Conservation (phyloP, 1,284 basidiomycete genomes). For the Leccinum idahoense region DNA sequence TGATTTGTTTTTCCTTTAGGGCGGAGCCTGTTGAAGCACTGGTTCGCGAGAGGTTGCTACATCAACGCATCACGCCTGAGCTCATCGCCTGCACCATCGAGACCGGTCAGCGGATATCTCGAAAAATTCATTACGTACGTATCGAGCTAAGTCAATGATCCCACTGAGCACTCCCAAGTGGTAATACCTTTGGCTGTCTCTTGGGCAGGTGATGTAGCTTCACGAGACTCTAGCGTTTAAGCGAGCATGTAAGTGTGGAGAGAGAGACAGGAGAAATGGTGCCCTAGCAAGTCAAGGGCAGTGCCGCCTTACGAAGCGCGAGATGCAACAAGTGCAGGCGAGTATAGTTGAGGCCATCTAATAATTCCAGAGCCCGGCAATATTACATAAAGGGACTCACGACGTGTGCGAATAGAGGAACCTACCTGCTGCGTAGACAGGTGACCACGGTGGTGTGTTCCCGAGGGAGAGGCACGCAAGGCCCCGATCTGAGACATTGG, state of each 20-base stretch:
- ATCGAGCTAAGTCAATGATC: too few relatives aligned
- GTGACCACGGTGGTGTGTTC: too few relatives aligned
- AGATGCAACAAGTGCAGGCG: constrained; percentile 33
- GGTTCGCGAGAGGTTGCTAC: too few relatives aligned
- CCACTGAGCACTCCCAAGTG: too few relatives aligned
- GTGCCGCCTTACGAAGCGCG: constrained; percentile 29
- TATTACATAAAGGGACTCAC: not conserved
- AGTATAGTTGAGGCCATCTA: constrained; percentile 30
- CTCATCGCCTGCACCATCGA: too few relatives aligned
- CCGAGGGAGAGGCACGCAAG: too few relatives aligned
- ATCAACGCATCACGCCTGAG: too few relatives aligned
- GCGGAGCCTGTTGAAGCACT: too few relatives aligned
- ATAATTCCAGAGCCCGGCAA: not conserved
- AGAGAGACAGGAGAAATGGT: not conserved
- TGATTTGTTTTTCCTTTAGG: too few relatives aligned
- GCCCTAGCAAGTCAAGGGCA: not conserved
- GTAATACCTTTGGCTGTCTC: not conserved
- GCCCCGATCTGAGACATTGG: too few relatives aligned
- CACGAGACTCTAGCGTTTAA: not conserved
- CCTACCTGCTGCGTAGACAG: constrained; percentile 25
- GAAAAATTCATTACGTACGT: too few relatives aligned
- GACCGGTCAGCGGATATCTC: too few relatives aligned
- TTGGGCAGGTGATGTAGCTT: not conserved
- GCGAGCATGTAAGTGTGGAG: not conserved
- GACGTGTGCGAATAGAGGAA: not conserved